phyloP scores from a whole-genome alignment of 345 rosid species.

The Atalantia buxifolia region DNA sequence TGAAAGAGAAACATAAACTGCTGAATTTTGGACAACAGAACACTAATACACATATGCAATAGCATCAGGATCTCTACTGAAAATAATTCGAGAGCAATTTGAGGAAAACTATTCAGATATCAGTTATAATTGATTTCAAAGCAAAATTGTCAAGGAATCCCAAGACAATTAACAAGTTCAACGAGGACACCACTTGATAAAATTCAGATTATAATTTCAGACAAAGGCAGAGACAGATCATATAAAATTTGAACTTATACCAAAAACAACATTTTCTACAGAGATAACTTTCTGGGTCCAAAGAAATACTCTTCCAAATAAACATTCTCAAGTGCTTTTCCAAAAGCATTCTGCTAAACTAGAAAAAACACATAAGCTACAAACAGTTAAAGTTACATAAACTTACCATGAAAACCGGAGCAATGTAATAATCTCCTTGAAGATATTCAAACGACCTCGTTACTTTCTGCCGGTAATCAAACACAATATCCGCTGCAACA shows the following conservation, averaged over 20 bases:
- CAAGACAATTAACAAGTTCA: neutral
- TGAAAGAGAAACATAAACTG: neutral
- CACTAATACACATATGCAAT: neutral
- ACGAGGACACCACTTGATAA: neutral
- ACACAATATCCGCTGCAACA: constrained; percentile 81
- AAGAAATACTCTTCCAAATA: neutral
- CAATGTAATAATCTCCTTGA: constrained; percentile 90
- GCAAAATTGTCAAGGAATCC: neutral
- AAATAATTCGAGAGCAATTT: neutral
- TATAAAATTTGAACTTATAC: neutral
- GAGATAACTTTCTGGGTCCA: neutral
- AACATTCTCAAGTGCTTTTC: neutral
- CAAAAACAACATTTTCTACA: neutral
- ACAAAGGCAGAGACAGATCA: neutral
- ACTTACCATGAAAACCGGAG: constrained; percentile 73
- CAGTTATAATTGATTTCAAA: neutral
- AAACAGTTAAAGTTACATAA: neutral
- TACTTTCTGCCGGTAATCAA: constrained; percentile 90
- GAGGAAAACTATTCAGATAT: neutral
- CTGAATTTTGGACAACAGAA: neutral
- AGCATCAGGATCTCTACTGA: neutral
- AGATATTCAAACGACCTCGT: constrained; percentile 91
- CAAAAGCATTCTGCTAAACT: neutral
- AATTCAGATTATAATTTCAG: neutral
- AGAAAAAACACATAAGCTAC: neutral